Base-by-base conservation (phyloP, 805 yeast species). In the Lachancea quebecensis region DNA sequence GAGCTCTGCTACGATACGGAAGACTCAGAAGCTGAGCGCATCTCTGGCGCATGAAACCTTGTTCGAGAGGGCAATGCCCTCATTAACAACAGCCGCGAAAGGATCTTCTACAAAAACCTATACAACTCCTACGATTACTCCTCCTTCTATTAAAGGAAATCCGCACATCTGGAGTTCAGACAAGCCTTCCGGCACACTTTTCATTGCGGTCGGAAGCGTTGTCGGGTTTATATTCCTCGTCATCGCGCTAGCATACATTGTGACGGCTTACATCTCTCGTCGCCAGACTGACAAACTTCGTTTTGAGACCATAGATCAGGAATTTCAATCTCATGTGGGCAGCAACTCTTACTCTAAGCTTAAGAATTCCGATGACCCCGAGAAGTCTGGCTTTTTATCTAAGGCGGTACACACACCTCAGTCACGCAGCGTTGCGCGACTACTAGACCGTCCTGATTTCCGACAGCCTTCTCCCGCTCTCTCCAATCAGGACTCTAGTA, bases 151-250 rank as follows among this genome's bases (percentile, higher is more conserved):
- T 35, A 54, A 53, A 14, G 66, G 72, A 41, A 87, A 87, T 62
- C 95, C 95, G 10, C 80, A 74, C 55, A 70, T 87, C 74, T 72
- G 17, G 89, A 85, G 47, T 80, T 64, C 79, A 5, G 58, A 58
- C 16, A 69, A 72, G 38, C 86, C 89, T 1, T 72, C 77, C 39
- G 95, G 95, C 1, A 83, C 93, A 1, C 89, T 88, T 2, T 87
- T 86, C 65, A 87, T 88, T 42, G 83, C 85, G 0, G 83, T 86
- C 36, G 95, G 95, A 1, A 70, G 82, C 10, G 70, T 81, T 33
- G 78, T 81, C 4, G 85, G 81, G 0, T 79, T 78, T 33, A 66
- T 84, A 3, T 62, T 81, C 16, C 50, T 81, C 3, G 72, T 71
- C 1, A 69, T 82, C 34, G 51, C 75, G 10, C 51, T 71, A 11